phyloP scores from a whole-genome alignment of 805 yeast genomes.

The Nakazawaea siamensis region DNA sequence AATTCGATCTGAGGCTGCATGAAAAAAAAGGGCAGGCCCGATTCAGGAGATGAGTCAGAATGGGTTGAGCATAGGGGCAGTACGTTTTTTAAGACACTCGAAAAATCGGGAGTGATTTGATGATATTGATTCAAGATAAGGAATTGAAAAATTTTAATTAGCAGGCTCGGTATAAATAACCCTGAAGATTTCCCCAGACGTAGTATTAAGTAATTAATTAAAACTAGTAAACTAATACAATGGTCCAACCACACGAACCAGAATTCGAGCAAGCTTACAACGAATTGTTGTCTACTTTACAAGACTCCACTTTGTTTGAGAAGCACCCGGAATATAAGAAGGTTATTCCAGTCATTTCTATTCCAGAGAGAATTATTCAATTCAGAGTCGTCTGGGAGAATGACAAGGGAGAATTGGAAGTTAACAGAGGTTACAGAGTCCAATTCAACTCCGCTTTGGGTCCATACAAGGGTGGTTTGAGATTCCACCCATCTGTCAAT shows the following conservation, averaged over 20 bases:
- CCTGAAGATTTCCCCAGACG: neutral
- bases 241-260: slow-evolving; percentile 89
- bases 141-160: neutral
- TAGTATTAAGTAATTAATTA: too few species aligned
- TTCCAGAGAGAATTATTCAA: slow-evolving; percentile 94
- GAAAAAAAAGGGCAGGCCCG: slow-evolving; percentile 1
- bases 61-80: too few species aligned
- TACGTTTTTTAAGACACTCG: too few species aligned
- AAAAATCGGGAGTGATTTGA: neutral
- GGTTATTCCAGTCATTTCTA: slow-evolving; percentile 82
- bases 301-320: slow-evolving; percentile 84
- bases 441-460: slow-evolving; percentile 98
- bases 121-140: neutral
- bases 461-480: slow-evolving; percentile 98
- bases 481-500: slow-evolving; percentile 97
- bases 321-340: slow-evolving; percentile 86
- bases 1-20: slow-evolving; percentile 2
- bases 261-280: slow-evolving; percentile 98
- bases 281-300: slow-evolving; percentile 82
- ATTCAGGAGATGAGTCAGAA: slow-evolving; percentile 9
- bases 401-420: slow-evolving; percentile 85
- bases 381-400: slow-evolving; percentile 98
- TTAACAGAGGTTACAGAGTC: slow-evolving; percentile 96
- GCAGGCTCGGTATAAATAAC: neutral
- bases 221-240: slow-evolving; percentile 17